Evolutionary conservation across 257 asterid species (phyloP).

Genomic region (Coffea canephora): DNA sequence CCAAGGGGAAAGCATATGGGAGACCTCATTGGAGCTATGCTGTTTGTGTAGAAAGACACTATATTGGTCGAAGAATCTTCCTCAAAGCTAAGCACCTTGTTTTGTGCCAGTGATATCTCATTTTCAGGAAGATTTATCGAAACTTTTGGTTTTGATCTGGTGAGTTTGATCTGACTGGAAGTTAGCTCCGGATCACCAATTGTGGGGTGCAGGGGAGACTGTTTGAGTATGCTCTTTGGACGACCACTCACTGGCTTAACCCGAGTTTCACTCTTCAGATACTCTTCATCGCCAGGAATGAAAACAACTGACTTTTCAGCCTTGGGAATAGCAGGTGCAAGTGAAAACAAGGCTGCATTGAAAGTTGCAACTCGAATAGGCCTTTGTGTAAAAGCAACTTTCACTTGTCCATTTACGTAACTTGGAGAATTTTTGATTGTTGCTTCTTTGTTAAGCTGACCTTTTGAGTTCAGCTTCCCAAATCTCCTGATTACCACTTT

Average conservation of each 20-base stretch:
- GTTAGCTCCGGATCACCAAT: constrained; percentile 11
- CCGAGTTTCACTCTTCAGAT: constrained; percentile 15
- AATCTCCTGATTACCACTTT: constrained; percentile 62
- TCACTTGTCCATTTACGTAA: constrained; percentile 9
- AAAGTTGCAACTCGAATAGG: constrained; percentile 79
- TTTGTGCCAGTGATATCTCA: constrained; percentile 72
- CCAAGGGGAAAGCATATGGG: constrained; percentile 62
- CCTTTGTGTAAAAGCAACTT: constrained; percentile 14
- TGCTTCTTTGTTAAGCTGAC: constrained; percentile 19
- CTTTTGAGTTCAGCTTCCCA: constrained; percentile 35
- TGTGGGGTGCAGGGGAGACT: constrained; percentile 53
- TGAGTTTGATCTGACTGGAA: background rate
- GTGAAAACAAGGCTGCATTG: constrained; percentile 86
- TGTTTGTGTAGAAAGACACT: constrained; percentile 26
- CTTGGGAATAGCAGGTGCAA: constrained; percentile 76
- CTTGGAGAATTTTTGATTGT: constrained; percentile 6
- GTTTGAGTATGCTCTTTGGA: constrained; percentile 74
- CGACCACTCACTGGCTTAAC: constrained; percentile 16
- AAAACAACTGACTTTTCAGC: constrained; percentile 38
- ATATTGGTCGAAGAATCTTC: constrained; percentile 35
- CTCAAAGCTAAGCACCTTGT: constrained; percentile 26
- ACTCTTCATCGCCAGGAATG: constrained; percentile 31
- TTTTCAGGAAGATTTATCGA: constrained; percentile 83
- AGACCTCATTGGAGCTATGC: constrained; percentile 64
- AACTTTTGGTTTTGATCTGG: constrained; percentile 50